Percentiles rank a stretch among this genome's conserved stretches.
Conservation (phyloP, 2,329 filamentous ascomycete genomes). For the Colletotrichum lini region DNA sequence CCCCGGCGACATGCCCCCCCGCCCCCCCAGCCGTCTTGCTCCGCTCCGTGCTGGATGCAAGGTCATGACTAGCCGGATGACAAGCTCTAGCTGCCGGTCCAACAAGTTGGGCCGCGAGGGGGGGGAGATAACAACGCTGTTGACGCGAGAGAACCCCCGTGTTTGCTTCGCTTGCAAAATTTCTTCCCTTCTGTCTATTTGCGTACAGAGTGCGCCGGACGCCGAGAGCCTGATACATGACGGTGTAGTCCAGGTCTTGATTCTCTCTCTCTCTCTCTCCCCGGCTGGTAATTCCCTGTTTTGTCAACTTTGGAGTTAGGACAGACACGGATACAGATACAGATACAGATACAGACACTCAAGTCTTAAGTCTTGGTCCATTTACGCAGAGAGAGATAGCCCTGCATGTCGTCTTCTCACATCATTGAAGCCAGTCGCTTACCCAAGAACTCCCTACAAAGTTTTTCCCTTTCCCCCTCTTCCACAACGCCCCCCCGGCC, state of each 20-base stretch:
- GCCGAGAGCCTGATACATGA: neutral
- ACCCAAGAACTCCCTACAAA: neutral
- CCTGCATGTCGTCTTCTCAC: too few species aligned
- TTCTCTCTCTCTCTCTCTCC: too few species aligned
- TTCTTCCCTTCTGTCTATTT: neutral
- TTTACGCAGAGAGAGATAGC: too few species aligned
- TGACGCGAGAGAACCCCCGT: neutral
- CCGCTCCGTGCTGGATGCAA: slow-evolving; percentile 6
- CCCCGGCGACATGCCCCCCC: neutral
- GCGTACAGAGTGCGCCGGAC: neutral
- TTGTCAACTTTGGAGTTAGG: too few species aligned
- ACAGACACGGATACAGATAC: too few species aligned
- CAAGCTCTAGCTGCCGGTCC: slow-evolving; percentile 1
- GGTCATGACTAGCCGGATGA: slow-evolving; percentile 32
- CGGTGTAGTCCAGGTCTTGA: neutral
- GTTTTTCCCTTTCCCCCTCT: neutral
- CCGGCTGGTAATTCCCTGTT: too few species aligned
- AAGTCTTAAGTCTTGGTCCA: too few species aligned
- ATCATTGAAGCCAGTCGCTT: neutral
- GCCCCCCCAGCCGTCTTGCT: neutral
- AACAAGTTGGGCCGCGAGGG: slow-evolving; percentile 7
- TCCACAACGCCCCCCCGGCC: too few species aligned
- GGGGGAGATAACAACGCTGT: neutral
- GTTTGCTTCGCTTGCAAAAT: neutral
- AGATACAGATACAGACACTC: too few species aligned